These are phyloP conservation scores for Shiraia bambusicola DNA, from an alignment of 2,329 filamentous ascomycete species.

Conservation along the genomic window DNA sequence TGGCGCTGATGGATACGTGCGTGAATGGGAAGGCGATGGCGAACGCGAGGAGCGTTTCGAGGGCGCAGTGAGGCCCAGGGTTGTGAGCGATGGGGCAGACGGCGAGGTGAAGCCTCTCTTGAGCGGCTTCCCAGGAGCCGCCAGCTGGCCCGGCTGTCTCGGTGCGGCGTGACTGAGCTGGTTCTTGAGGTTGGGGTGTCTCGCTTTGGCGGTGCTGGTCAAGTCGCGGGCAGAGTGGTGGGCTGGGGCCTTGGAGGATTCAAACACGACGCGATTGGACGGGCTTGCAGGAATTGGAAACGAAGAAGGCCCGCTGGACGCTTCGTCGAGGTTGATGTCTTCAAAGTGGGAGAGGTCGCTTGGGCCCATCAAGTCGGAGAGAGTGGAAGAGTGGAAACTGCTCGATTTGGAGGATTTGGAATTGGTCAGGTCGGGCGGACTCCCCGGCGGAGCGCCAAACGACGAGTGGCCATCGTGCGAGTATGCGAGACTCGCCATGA, in stretches of 20 bases:
- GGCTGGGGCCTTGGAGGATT: constrained; percentile 25
- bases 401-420: constrained; percentile 92
- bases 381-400: constrained; percentile 77
- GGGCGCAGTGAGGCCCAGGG: constrained; percentile 33
- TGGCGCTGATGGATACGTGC: constrained; percentile 26
- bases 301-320: constrained; percentile 38
- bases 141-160: constrained; percentile 36
- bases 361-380: constrained; percentile 60
- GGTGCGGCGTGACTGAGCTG: constrained; percentile 40
- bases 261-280: constrained; percentile 35
- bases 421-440: constrained; percentile 74
- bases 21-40: constrained; percentile 37
- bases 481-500: constrained; percentile 42
- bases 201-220: constrained; percentile 39
- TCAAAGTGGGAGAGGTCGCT: constrained; percentile 85
- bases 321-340: constrained; percentile 82
- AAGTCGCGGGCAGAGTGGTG: constrained; percentile 42
- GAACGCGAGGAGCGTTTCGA: constrained; percentile 40
- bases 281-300: constrained; percentile 47
- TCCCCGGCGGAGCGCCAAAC: constrained; percentile 58
- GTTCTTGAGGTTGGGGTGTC: constrained; percentile 45
- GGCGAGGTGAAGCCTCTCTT: constrained; percentile 47
- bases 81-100: constrained; percentile 38
- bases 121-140: constrained; percentile 42
- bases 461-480: constrained; percentile 25